Conservation (phyloP, 2,329 filamentous ascomycete species). For the Myriangium duriaei region DNA sequence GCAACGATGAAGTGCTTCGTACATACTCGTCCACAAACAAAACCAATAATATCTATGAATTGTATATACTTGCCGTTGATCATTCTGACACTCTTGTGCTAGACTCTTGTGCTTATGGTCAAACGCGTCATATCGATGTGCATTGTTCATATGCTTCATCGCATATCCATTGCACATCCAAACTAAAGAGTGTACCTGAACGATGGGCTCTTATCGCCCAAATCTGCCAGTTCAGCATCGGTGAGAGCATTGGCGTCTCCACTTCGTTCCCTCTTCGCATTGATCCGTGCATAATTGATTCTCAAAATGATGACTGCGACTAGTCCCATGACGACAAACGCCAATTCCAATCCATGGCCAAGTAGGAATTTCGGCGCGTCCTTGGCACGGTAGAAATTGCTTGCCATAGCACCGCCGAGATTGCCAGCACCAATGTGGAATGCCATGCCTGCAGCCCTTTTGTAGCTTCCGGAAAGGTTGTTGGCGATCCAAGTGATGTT, state of each 20-base stretch:
- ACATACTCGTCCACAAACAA: no score
- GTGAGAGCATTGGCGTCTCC: conserved; percentile 24
- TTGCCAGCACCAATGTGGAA: conserved; percentile 30
- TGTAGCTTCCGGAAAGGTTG: conserved; percentile 22
- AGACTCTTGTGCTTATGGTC: no score
- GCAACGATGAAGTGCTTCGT: no score
- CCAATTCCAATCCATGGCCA: conserved; percentile 24
- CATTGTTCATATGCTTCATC: no score
- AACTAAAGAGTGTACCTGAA: conserved; percentile 26
- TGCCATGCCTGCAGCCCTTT: conserved; percentile 28
- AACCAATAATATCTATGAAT: no score
- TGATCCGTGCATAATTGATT: conserved; percentile 22
- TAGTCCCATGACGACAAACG: conserved; percentile 16
- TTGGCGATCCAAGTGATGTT: conserved; percentile 21
- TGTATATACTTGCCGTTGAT: no score
- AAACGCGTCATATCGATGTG: no score
- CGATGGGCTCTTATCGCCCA: conserved; percentile 28
- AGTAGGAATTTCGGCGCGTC: conserved; percentile 15
- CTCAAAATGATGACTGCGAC: conserved; percentile 19
- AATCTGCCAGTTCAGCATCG: conserved; percentile 23
- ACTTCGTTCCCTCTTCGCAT: conserved; percentile 23
- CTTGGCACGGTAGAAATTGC: conserved; percentile 23
- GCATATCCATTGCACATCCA: background rate
- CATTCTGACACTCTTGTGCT: no score
- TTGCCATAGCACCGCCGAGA: conserved; percentile 30